Percentiles rank a stretch among this genome's conserved stretches.
Conservation (phyloP, 805 yeast species). For the Saccharomycopsis babjevae region DNA sequence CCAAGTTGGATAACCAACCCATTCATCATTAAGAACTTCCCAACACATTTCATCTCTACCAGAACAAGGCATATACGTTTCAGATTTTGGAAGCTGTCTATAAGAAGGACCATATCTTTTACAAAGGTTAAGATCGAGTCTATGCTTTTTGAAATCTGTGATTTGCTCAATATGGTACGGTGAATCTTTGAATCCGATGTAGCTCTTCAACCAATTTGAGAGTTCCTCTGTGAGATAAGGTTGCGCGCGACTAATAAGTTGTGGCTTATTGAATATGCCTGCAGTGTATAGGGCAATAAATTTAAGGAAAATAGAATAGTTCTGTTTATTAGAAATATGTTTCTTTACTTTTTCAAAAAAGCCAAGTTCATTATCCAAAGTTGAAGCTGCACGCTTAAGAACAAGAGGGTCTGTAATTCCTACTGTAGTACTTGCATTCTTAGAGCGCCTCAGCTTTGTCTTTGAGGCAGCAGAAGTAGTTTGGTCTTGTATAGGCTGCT, state of each 20-base stretch:
- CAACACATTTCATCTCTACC: slow-evolving; percentile 86
- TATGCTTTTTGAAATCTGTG: slow-evolving; percentile 69
- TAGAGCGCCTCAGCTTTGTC: not conserved
- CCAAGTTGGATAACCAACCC: slow-evolving; percentile 99
- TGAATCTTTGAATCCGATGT: slow-evolving; percentile 79
- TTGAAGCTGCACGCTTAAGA: not conserved
- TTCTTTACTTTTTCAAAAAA: slow-evolving; percentile 85
- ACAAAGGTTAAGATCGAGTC: slow-evolving; percentile 79
- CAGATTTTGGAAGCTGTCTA: slow-evolving; percentile 67
- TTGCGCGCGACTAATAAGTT: slow-evolving; percentile 75
- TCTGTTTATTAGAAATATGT: slow-evolving; percentile 69
- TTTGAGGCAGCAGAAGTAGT: not conserved
- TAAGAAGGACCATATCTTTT: slow-evolving; percentile 94
- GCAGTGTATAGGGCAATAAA: slow-evolving; percentile 77
- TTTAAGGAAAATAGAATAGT: slow-evolving; percentile 86
- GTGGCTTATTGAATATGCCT: slow-evolving; percentile 74
- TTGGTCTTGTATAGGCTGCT: not conserved
- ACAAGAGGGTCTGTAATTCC: not conserved
- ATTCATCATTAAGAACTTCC: slow-evolving; percentile 86
- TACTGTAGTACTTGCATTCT: not conserved
- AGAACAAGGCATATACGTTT: slow-evolving; percentile 75
- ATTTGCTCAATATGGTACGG: slow-evolving; percentile 86
- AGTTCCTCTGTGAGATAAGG: slow-evolving; percentile 80
- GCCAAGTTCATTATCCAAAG: slow-evolving; percentile 71
- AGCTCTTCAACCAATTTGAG: slow-evolving; percentile 82